phyloP scores from a whole-genome alignment of 306 rosid genomes.

The Pachyrhizus erosus region DNA sequence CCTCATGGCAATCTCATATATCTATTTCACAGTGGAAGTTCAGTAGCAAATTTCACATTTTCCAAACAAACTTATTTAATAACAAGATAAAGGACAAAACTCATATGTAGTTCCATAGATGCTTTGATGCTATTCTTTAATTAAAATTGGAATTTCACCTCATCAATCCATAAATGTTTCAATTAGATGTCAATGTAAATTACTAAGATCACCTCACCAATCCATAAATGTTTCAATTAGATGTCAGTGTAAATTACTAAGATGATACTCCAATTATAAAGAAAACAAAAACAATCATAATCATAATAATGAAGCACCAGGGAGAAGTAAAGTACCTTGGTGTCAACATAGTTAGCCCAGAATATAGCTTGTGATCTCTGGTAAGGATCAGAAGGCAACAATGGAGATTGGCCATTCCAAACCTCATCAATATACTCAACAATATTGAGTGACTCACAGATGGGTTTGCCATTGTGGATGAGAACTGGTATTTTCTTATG shows the following conservation, averaged over 20 bases:
- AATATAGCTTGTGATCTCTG: slow-evolving; percentile 42
- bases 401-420: slow-evolving; percentile 39
- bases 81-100: too few relatives aligned
- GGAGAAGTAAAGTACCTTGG: slow-evolving; percentile 31
- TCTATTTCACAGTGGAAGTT: slow-evolving; percentile 27
- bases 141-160: too few relatives aligned
- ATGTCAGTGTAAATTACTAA: not conserved
- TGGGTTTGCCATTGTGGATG: slow-evolving; percentile 49
- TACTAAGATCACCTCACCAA: too few relatives aligned
- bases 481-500: slow-evolving; percentile 51
- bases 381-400: slow-evolving; percentile 45
- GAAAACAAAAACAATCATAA: not conserved
- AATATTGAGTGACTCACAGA: slow-evolving; percentile 46
- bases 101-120: too few relatives aligned
- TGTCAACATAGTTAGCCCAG: slow-evolving; percentile 46
- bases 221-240: too few relatives aligned
- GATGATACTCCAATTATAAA: too few relatives aligned
- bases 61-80: not conserved
- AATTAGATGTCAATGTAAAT: not conserved
- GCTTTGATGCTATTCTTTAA: too few relatives aligned
- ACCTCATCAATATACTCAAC: slow-evolving; percentile 51
- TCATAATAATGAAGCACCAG: not conserved
- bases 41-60: not conserved
- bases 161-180: too few relatives aligned
- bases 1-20: slow-evolving; percentile 6